These are phyloP conservation scores for Botrytis fabae DNA, from an alignment of 2,329 filamentous ascomycete species.

Conservation along the genomic window DNA sequence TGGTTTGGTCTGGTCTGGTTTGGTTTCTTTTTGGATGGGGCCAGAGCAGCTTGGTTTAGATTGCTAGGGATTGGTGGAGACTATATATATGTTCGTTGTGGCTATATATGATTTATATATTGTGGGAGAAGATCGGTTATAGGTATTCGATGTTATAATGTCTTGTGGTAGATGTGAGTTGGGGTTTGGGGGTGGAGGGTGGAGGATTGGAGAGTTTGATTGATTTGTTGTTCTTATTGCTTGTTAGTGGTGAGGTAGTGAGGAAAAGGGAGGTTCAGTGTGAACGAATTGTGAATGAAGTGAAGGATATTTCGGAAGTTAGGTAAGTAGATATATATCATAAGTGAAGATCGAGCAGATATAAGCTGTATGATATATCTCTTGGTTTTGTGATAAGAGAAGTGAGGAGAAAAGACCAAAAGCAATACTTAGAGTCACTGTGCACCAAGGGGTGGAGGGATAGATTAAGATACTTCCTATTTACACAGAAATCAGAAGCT, in stretches of 20 bases:
- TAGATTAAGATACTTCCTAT: neutral
- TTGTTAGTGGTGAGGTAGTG: neutral
- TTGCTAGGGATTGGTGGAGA: no score
- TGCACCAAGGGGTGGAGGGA: neutral
- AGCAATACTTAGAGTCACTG: rapidly evolving
- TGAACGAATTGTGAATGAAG: no score
- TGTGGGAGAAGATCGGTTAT: no score
- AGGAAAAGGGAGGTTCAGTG: no score
- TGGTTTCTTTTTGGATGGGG: no score
- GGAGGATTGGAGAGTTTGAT: neutral
- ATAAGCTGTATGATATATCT: no score
- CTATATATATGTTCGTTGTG: no score
- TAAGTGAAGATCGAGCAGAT: neutral
- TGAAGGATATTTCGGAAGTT: neutral
- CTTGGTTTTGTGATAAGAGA: no score
- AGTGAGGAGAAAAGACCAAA: neutral
- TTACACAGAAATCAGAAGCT: neutral
- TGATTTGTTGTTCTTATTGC: no score
- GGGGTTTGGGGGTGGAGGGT: neutral
- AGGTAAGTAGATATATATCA: neutral
- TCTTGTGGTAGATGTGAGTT: neutral
- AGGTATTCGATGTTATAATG: neutral
- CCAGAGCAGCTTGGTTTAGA: no score
- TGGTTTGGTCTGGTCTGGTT: no score
- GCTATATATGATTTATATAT: no score